These are phyloP conservation scores for Pogostemon cablin DNA, from an alignment of 257 asterid species.

Conservation along the genomic window DNA sequence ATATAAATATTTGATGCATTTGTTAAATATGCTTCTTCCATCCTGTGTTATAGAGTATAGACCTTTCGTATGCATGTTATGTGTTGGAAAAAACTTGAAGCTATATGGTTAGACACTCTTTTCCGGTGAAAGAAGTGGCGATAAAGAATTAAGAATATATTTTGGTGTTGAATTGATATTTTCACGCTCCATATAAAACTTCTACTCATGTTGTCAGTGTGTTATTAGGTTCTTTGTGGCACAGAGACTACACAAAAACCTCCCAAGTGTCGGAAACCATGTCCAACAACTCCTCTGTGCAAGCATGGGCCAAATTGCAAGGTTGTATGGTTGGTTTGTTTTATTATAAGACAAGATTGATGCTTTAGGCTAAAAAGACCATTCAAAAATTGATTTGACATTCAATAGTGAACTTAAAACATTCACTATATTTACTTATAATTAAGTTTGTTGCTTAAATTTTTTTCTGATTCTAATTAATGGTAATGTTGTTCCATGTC, in stretches of 20 bases:
- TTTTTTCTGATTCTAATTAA: slow-evolving; percentile 23
- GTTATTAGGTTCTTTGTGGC: slow-evolving; percentile 94
- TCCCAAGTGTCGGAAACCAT: slow-evolving; percentile 78
- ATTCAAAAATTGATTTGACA: slow-evolving; percentile 1
- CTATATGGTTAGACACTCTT: too few species aligned
- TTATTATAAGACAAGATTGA: slow-evolving; percentile 13
- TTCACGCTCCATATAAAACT: slow-evolving; percentile 6
- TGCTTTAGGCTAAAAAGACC: neutral
- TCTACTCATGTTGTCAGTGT: slow-evolving; percentile 32
- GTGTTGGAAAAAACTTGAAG: too few species aligned
- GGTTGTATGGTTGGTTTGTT: slow-evolving; percentile 46
- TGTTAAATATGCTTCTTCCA: neutral
- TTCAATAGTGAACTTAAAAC: slow-evolving; percentile 6
- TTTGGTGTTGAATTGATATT: slow-evolving; percentile 18
- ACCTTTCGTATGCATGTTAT: neutral
- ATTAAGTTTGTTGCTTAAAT: slow-evolving; percentile 5
- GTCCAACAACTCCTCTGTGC: slow-evolving; percentile 71
- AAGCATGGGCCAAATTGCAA: slow-evolving; percentile 62
- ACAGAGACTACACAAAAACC: slow-evolving; percentile 85
- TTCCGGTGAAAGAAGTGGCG: too few species aligned
- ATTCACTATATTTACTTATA: slow-evolving; percentile 1
- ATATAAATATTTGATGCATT: neutral
- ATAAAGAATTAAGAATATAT: neutral
- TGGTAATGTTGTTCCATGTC: slow-evolving; percentile 49
- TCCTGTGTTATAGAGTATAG: neutral